Conservation (phyloP, 768 basidiomycete species). For the Boletus reticuloceps region DNA sequence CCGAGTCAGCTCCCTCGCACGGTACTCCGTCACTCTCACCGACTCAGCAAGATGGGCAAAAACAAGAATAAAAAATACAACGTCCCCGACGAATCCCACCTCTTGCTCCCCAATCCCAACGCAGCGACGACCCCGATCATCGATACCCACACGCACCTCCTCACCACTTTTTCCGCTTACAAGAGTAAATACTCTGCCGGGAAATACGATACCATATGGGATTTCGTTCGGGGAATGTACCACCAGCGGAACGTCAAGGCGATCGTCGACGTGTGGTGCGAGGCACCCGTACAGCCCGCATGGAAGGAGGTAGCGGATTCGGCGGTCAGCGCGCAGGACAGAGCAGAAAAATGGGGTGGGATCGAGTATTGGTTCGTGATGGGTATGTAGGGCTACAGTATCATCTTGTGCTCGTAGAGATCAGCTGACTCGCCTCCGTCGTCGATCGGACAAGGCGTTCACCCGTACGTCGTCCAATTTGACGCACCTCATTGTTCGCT, state of each 20-base stretch:
- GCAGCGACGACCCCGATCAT: constrained; percentile 44
- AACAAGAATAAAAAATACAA: constrained; percentile 35
- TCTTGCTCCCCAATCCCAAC: constrained; percentile 26
- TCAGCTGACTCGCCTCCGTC: too few relatives aligned
- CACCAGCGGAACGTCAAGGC: constrained; percentile 53
- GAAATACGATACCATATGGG: constrained; percentile 53
- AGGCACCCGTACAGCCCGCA: constrained; percentile 58
- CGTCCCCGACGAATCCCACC: constrained; percentile 33
- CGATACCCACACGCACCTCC: constrained; percentile 86
- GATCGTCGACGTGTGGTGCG: constrained; percentile 88
- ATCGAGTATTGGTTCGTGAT: constrained; percentile 83
- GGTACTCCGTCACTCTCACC: not conserved
- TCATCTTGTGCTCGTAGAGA: too few relatives aligned
- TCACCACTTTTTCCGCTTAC: constrained; percentile 68
- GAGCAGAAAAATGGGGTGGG: constrained; percentile 54
- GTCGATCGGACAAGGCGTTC: not conserved
- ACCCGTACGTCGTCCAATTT: not conserved
- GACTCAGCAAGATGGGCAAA: constrained; percentile 32
- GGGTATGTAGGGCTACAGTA: constrained; percentile 39
- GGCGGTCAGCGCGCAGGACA: constrained; percentile 48
- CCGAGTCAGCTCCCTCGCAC: too few relatives aligned
- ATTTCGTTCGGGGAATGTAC: constrained; percentile 67
- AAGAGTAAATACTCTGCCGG: constrained; percentile 58
- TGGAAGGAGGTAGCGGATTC: constrained; percentile 79
- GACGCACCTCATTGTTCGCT: not conserved